Base-by-base conservation (phyloP, 306 rosid genomes). In the Gillenia trifoliata region DNA sequence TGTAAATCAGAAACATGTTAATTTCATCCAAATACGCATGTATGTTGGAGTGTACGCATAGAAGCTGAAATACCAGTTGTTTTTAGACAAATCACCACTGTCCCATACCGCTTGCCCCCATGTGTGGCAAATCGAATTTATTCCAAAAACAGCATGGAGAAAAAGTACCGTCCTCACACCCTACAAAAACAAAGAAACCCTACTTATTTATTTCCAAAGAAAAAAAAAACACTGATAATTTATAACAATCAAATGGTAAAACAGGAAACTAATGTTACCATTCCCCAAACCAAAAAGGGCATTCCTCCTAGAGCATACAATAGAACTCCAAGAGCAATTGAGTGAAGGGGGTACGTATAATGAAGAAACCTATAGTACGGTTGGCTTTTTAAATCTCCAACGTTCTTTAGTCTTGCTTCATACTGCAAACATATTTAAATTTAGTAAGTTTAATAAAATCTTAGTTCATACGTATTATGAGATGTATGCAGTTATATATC, bases 221-320 rank as follows among this genome's bases (percentile, higher is more conserved):
- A 23, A 61, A 9, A 38, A 63, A 31, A 61, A 52, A 43, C 25
- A 12, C 16, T 4, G 50, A 43, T 4, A 17, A 43, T 3, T 40
- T 40, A 10, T 40, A 11, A 40, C 45, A 40, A 40, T 40, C 45
- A 40, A 40, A 40, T 40, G 45, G 45, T 40, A 40, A 40, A 40
- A 40, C 0, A n/a, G 45, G 11, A 3, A 40, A 40, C 10, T 40
- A 40, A 13, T 40, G 10, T 74, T 88, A 93, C 98, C 98, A 89
- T 81, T 80, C 95, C 98, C 98, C 98, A 93, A 22, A 85, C 93
- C 70, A 93, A 34, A 79, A 86, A 91, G 45, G 97, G 96, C 67
- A 93, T 78, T 68, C 97, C 98, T 72, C 97, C 97, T 13, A 81
- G 8, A 20, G 80, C 83, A 84, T 82, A 87, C 25, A 93, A 79